phyloP scores from a whole-genome alignment of 2,329 filamentous ascomycete species.

The Chaetomiaceae sp. region DNA sequence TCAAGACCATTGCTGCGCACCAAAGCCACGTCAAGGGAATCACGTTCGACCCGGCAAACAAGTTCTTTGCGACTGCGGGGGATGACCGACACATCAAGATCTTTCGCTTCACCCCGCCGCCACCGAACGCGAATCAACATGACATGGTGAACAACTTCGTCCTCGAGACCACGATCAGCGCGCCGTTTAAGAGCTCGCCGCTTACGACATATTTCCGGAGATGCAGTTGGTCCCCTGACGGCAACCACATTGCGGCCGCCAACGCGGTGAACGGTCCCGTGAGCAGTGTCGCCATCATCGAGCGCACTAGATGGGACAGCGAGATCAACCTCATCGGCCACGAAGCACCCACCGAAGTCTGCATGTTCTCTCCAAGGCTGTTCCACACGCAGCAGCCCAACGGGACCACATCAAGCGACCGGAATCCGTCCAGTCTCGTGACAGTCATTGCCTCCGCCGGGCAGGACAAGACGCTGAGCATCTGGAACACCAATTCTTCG shows the following conservation, averaged over 20 bases:
- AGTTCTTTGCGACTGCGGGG: slow-evolving; percentile 97
- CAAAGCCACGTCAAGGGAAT: slow-evolving; percentile 98
- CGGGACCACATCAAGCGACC: slow-evolving; percentile 43
- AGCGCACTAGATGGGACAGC: slow-evolving; percentile 85
- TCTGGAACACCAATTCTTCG: slow-evolving; percentile 97
- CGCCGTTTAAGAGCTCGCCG: slow-evolving; percentile 84
- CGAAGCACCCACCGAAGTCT: slow-evolving; percentile 94
- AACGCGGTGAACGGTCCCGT: slow-evolving; percentile 97
- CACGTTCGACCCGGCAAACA: slow-evolving; percentile 96
- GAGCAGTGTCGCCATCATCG: slow-evolving; percentile 93
- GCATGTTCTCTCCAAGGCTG: slow-evolving; percentile 88
- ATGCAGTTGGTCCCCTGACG: slow-evolving; percentile 97
- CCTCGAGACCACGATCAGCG: slow-evolving; percentile 82
- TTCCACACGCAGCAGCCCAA: slow-evolving; percentile 68
- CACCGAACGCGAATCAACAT: slow-evolving; percentile 85
- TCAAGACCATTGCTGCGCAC: slow-evolving; percentile 88
- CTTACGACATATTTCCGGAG: slow-evolving; percentile 94
- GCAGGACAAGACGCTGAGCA: slow-evolving; percentile 90
- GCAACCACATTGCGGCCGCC: slow-evolving; percentile 91
- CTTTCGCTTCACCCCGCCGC: slow-evolving; percentile 86
- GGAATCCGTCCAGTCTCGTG: slow-evolving; percentile 51
- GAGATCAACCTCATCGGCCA: slow-evolving; percentile 97
- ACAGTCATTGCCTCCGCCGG: slow-evolving; percentile 96
- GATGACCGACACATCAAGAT: slow-evolving; percentile 96
- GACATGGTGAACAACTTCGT: slow-evolving; percentile 97